Evolutionary conservation across 2,329 filamentous ascomycete species (phyloP).

Genomic region (Sphaerulina musiva): DNA sequence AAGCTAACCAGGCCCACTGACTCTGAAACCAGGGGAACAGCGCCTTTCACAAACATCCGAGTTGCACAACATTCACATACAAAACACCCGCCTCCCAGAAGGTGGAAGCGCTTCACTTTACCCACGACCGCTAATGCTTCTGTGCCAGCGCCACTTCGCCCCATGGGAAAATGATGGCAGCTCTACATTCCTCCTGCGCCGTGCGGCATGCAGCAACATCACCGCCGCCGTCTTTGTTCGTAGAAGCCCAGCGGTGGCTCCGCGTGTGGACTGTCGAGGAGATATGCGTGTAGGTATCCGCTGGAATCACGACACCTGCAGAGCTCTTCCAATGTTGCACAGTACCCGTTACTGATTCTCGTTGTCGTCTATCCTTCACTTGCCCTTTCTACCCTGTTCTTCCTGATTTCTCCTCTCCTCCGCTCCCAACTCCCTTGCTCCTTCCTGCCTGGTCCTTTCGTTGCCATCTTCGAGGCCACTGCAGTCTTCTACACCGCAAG

Average conservation of each 20-base stretch:
- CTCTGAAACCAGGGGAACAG: conserved; percentile 1
- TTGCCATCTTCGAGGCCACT: neutral
- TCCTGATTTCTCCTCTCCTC: neutral
- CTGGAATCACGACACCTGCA: too few relatives aligned
- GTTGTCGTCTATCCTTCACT: neutral
- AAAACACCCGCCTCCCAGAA: neutral
- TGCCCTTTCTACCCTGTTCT: neutral
- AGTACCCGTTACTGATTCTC: neutral
- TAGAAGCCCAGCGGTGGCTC: neutral
- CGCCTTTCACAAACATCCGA: neutral
- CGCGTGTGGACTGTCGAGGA: neutral
- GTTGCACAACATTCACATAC: neutral
- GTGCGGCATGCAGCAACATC: conserved; percentile 1
- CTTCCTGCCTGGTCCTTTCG: neutral
- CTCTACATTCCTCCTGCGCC: conserved; percentile 3
- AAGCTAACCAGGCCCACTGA: neutral
- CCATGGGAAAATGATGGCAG: neutral
- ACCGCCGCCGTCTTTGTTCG: neutral
- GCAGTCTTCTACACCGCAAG: neutral
- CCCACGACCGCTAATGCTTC: neutral
- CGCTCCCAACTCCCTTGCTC: neutral
- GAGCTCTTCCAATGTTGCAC: too few relatives aligned
- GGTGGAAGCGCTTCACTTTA: neutral
- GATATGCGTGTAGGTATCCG: neutral
- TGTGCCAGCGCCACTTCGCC: neutral